Evolutionary conservation across 2,329 filamentous ascomycete genomes (phyloP), one percentile per base, ranked within the genome.

Genomic region (Ilyonectria mors-panacis): DNA sequence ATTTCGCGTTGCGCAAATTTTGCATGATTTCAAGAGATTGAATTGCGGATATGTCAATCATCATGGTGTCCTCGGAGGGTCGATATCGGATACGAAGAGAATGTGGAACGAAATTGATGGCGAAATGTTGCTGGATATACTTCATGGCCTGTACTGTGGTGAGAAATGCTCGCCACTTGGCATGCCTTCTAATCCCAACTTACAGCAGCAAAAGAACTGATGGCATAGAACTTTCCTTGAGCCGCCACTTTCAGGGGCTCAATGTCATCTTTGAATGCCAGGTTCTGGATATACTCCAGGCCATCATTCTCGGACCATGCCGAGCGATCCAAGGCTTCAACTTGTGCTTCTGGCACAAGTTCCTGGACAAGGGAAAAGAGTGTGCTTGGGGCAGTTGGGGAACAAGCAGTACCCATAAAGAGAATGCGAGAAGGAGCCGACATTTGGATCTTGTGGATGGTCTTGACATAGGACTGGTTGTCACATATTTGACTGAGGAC

Each of bases 401-500:
- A 82, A 28, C 85, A 89, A n/a, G 90, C 88, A 2, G 92, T 92
- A 5, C 88, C 88, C 76, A 94, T 90, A 72, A 97, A 91, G 1
- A 98, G 82, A 56, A 98, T 93, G 70, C 92, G 90, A 2, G 91
- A 92, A 0, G 95, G 95, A 26, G 92, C 89, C 73, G 94, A 93
- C 26, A 97, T 90, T 59, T 89, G 88, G 37, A 98, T 86, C 78
- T 98, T 97, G 80, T 97, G 93, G 33, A 97, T 85, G 0, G 94
- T 97, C 76, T 91, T 92, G 64, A 94, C 91, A 78, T 97, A 98
- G 37, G 94, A 97, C 78, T 97, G 94, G 63, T 92, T 97, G 79
- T 98, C 95, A 76, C 92, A 94, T 70, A 98, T 95, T 76, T 98
- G 94, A 76, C 94, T 97, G 44, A 98, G 86, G 30, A 94, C 89